Percentiles rank a stretch among this genome's conserved stretches.
phyloP scores from a whole-genome alignment of 1,139 yeast species.

The Kodamaea ohmeri region DNA sequence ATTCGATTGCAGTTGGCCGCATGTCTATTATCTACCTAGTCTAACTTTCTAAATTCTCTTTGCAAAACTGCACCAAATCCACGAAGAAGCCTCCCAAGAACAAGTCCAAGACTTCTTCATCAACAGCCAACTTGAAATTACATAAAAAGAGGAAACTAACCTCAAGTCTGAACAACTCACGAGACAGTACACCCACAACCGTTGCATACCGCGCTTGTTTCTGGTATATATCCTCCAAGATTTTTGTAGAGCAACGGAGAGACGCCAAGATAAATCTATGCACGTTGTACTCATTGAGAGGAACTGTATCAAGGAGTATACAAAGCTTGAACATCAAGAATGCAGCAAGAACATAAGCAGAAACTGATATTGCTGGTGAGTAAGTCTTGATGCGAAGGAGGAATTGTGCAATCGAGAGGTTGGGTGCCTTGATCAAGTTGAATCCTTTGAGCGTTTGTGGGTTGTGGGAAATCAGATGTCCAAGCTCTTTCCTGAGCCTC shows the following conservation, averaged over 20 bases:
- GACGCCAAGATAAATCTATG: constrained; percentile 41
- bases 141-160: constrained; percentile 42
- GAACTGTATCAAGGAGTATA: constrained; percentile 32
- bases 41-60: constrained; percentile 8
- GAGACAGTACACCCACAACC: constrained; percentile 43
- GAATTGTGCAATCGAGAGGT: constrained; percentile 36
- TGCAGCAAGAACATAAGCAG: constrained; percentile 43
- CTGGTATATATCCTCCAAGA: constrained; percentile 44
- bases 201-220: constrained; percentile 44
- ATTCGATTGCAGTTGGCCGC: too few relatives aligned
- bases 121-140: constrained; percentile 39
- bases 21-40: background rate
- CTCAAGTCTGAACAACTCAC: constrained; percentile 40
- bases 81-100: constrained; percentile 31
- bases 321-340: constrained; percentile 38
- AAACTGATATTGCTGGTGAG: constrained; percentile 41
- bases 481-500: constrained; percentile 12
- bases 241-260: constrained; percentile 45
- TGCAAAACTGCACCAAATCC: constrained; percentile 26
- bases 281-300: constrained; percentile 34
- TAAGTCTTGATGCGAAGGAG: constrained; percentile 40
- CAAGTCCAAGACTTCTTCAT: constrained; percentile 33
- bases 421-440: constrained; percentile 36
- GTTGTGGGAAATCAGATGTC: constrained; percentile 2
- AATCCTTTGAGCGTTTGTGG: constrained; percentile 25